Evolutionary conservation across 768 basidiomycete genomes (phyloP).

Genomic region (Boletus huronensis): DNA sequence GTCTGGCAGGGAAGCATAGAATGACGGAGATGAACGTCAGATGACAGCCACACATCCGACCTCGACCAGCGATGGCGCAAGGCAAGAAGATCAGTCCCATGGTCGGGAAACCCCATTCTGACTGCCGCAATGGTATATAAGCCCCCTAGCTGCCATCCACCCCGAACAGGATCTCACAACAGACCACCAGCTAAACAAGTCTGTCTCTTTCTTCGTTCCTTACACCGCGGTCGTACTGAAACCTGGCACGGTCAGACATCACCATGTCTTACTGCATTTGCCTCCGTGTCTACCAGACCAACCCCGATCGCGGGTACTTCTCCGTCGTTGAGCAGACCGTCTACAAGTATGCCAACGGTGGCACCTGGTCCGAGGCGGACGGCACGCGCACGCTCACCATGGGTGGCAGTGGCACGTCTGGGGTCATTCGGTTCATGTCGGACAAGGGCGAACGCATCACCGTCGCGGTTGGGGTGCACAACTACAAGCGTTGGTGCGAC

Average conservation of each 20-base stretch:
- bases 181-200: not conserved
- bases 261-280: slow-evolving; percentile 9
- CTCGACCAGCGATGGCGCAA: not conserved
- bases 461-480: slow-evolving; percentile 38
- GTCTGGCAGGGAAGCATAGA: not conserved
- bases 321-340: slow-evolving; percentile 1
- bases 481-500: slow-evolving; percentile 39
- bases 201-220: not conserved
- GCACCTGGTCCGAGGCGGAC: slow-evolving; percentile 28
- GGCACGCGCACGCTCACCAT: slow-evolving; percentile 30
- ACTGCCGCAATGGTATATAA: not conserved
- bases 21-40: not conserved
- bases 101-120: not conserved
- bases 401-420: slow-evolving; percentile 39
- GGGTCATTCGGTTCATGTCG: slow-evolving; percentile 33
- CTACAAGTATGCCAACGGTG: slow-evolving; percentile 12
- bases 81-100: no score
- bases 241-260: not conserved
- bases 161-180: not conserved
- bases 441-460: slow-evolving; percentile 32
- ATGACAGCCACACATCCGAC: not conserved
- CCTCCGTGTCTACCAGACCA: not conserved
- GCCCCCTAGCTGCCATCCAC: no score
- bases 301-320: slow-evolving; percentile 4
- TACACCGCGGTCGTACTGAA: not conserved